Conservation (phyloP, 352 stramenopile species). For the Phytophthora gonapodyides region DNA sequence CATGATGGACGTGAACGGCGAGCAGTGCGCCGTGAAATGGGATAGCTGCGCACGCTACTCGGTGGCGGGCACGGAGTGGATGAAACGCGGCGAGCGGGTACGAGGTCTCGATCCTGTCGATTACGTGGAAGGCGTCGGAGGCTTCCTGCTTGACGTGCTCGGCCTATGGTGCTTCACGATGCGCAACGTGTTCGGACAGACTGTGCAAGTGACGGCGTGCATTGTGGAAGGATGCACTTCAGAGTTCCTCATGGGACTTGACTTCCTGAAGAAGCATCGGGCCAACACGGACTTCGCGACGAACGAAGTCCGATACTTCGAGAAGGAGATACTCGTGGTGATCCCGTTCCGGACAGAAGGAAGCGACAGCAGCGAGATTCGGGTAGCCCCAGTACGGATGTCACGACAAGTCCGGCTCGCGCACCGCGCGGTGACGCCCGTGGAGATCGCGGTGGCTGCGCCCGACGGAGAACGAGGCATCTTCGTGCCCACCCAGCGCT, state of each 20-base stretch:
- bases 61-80: too few relatives aligned
- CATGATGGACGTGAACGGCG: too few relatives aligned
- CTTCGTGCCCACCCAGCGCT: background rate
- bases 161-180: too few relatives aligned
- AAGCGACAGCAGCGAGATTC: background rate
- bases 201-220: too few relatives aligned
- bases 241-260: slow-evolving; percentile 3
- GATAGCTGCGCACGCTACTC: too few relatives aligned
- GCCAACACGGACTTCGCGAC: slow-evolving; percentile 3
- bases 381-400: background rate
- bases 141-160: too few relatives aligned
- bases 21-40: too few relatives aligned
- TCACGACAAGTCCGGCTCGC: background rate
- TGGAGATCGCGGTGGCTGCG: slow-evolving; percentile 6
- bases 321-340: background rate
- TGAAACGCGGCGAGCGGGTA: too few relatives aligned
- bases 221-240: background rate
- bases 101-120: too few relatives aligned
- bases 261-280: background rate
- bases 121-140: too few relatives aligned
- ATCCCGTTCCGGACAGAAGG: slow-evolving; percentile 1
- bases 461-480: slow-evolving; percentile 5
- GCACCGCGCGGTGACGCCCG: background rate
- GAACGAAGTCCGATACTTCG: background rate
- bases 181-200: too few relatives aligned